Percentiles rank a stretch among this genome's conserved stretches.
phyloP scores from a whole-genome alignment of 2,329 filamentous ascomycete species.

The Cercospora beticola region DNA sequence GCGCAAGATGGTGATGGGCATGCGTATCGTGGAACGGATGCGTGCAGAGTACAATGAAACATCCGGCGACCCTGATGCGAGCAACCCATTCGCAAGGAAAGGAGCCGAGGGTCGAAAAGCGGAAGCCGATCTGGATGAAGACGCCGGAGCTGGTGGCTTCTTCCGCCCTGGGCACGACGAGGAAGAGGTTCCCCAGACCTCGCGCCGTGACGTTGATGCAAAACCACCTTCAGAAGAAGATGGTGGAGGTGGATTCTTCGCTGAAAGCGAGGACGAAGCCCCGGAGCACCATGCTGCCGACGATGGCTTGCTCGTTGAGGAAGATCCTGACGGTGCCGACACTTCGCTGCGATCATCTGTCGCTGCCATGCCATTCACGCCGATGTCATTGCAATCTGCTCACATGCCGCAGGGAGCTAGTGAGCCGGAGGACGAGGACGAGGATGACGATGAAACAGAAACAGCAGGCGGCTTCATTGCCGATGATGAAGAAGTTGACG shows the following conservation, averaged over 20 bases:
- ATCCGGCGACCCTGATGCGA: constrained; percentile 46
- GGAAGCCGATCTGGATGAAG: constrained; percentile 20
- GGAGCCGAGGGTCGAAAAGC: constrained; percentile 29
- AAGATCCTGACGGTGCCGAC: constrained; percentile 35
- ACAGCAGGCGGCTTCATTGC: constrained; percentile 38
- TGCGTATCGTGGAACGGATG: constrained; percentile 78
- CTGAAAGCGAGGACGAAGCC: constrained; percentile 31
- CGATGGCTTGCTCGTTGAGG: constrained; percentile 42
- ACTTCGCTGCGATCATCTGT: constrained; percentile 5
- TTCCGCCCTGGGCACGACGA: constrained; percentile 42
- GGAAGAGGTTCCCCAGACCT: constrained; percentile 37
- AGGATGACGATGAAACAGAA: constrained; percentile 19
- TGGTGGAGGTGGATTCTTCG: constrained; percentile 31
- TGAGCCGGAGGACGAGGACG: constrained; percentile 14
- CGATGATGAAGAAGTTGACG: not conserved
- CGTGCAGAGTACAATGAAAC: constrained; percentile 67
- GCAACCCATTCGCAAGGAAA: constrained; percentile 54
- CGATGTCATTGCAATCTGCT: constrained; percentile 30
- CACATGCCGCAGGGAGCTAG: constrained; percentile 18
- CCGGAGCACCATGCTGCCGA: constrained; percentile 38
- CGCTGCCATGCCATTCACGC: constrained; percentile 26
- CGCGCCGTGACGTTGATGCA: constrained; percentile 15
- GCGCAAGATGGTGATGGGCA: constrained; percentile 82
- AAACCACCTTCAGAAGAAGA: constrained; percentile 10
- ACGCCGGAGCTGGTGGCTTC: constrained; percentile 43